Conservation (phyloP, 441 rosid species). For the Hypseocharis bilobata region DNA sequence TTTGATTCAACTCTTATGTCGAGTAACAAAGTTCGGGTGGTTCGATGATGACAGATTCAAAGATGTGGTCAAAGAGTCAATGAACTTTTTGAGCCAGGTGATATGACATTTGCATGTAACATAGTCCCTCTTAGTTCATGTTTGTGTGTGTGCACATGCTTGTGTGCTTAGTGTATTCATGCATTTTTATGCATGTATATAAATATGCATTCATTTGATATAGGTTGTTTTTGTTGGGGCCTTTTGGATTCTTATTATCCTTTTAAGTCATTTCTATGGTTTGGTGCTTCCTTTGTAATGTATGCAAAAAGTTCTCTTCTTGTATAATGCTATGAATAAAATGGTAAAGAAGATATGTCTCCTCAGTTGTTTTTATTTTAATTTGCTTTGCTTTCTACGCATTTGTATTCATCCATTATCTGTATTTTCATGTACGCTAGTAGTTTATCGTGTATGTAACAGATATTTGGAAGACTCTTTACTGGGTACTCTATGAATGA, state of each 20-base stretch:
- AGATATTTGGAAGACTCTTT: not conserved
- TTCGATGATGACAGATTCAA: constrained; percentile 90
- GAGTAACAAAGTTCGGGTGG: constrained; percentile 97
- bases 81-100: constrained; percentile 85
- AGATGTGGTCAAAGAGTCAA: constrained; percentile 76
- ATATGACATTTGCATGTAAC: constrained; percentile 9
- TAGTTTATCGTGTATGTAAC: not conserved
- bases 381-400: no score
- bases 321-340: no score
- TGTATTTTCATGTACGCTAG: not conserved
- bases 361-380: no score
- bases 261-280: not conserved
- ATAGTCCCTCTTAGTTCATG: not conserved
- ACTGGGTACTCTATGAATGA: no score
- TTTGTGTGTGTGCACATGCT: not conserved
- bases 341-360: no score
- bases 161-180: not conserved
- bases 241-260: not conserved
- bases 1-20: constrained; percentile 74
- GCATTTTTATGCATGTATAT: not conserved
- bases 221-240: not conserved
- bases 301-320: no score
- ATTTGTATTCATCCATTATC: no score
- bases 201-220: not conserved
- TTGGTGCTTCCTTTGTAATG: no score